Percentiles rank a stretch among this genome's conserved stretches.
phyloP scores from a whole-genome alignment of 441 rosid genomes.

The Pelargonium myrrhifolium region DNA sequence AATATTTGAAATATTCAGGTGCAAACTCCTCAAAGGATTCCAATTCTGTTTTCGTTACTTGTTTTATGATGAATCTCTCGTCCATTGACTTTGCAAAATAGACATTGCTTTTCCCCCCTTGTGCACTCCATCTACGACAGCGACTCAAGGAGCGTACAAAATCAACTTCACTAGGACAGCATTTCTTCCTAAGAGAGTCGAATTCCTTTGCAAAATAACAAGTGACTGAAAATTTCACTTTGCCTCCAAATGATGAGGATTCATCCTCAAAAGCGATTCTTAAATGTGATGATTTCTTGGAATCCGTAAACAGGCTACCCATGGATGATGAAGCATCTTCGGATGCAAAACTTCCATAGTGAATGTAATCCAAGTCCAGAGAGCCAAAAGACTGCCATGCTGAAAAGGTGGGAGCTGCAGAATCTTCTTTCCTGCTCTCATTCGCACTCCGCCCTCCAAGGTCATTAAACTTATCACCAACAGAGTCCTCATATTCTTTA shows the following conservation, averaged over 20 bases:
- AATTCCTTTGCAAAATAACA: constrained; percentile 79
- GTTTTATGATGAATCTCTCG: constrained; percentile 91
- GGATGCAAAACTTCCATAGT: constrained; percentile 43
- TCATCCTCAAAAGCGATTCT: constrained; percentile 69
- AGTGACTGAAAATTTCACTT: constrained; percentile 76
- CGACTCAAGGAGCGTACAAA: constrained; percentile 89
- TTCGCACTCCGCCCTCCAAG: constrained; percentile 31
- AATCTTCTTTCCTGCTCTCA: constrained; percentile 34
- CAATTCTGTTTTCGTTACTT: constrained; percentile 95
- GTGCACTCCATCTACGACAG: constrained; percentile 97
- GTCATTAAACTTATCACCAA: constrained; percentile 38
- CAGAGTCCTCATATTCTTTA: constrained; percentile 61
- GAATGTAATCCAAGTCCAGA: constrained; percentile 50
- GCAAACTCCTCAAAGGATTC: constrained; percentile 87
- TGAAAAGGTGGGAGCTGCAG: constrained; percentile 43
- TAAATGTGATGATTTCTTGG: constrained; percentile 61
- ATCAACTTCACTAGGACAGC: constrained; percentile 83
- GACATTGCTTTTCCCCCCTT: constrained; percentile 98
- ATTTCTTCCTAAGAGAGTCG: constrained; percentile 71
- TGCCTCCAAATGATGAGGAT: constrained; percentile 42
- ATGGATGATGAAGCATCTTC: constrained; percentile 44
- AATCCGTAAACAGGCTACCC: constrained; percentile 35
- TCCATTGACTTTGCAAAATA: constrained; percentile 97
- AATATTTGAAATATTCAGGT: constrained; percentile 73
- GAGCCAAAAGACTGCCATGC: constrained; percentile 67